phyloP scores from a whole-genome alignment of 179 eudicot genomes.

The Corrigiola litoralis region DNA sequence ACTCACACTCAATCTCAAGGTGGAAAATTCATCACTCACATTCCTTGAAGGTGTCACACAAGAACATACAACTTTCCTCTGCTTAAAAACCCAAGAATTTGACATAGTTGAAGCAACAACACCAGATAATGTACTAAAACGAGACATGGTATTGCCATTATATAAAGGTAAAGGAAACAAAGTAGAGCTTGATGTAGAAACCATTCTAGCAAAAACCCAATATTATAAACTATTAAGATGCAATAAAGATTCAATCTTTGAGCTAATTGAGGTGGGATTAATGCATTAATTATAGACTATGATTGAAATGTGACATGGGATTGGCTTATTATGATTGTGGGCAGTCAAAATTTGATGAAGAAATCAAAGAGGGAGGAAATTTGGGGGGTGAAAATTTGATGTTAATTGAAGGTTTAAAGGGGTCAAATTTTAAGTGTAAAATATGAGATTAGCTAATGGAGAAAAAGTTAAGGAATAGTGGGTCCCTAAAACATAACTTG shows the following conservation, averaged over 20 bases:
- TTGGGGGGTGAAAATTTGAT: slow-evolving; percentile 6
- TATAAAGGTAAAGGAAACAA: slow-evolving; percentile 28
- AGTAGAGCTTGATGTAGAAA: slow-evolving; percentile 31
- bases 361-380: slow-evolving; percentile 14
- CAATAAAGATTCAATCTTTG: background rate
- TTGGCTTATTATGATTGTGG: background rate
- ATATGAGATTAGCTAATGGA: too few relatives aligned
- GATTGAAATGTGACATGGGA: background rate
- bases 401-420: background rate
- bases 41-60: slow-evolving; percentile 59
- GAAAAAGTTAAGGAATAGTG: too few relatives aligned
- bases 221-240: background rate
- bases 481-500: too few relatives aligned
- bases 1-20: slow-evolving; percentile 41
- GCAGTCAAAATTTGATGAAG: background rate
- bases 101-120: slow-evolving; percentile 16
- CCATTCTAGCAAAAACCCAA: slow-evolving; percentile 27
- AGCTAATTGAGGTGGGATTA: background rate
- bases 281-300: slow-evolving; percentile 1
- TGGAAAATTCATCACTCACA: slow-evolving; percentile 38
- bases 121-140: slow-evolving; percentile 17
- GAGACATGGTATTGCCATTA: slow-evolving; percentile 21
- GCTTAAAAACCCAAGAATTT: slow-evolving; percentile 19
- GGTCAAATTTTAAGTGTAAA: too few relatives aligned
- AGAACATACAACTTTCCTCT: slow-evolving; percentile 36